A percentile compares a stretch with the other conserved stretches of the same genome.
phyloP scores from a whole-genome alignment of 2,329 filamentous ascomycete species.

The Ophiosphaerella narmari region DNA sequence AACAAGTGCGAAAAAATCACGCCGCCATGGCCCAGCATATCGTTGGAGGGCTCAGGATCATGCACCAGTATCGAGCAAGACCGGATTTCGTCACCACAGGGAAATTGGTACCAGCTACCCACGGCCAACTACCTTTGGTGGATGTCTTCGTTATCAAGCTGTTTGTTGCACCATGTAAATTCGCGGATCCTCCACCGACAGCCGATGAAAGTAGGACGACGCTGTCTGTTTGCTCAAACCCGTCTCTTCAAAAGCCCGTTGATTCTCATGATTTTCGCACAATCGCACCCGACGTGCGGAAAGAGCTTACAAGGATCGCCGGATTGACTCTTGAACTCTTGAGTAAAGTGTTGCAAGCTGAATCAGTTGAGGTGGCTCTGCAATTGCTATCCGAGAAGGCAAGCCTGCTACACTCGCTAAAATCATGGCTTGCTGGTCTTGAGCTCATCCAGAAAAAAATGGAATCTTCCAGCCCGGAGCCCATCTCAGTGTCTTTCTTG shows the following conservation, averaged over 20 bases:
- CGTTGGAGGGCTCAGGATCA: constrained; percentile 51
- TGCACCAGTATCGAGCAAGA: constrained; percentile 49
- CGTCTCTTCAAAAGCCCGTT: constrained; percentile 4
- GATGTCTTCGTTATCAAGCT: constrained; percentile 27
- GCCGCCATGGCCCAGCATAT: constrained; percentile 52
- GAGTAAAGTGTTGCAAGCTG: constrained; percentile 17
- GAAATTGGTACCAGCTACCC: constrained; percentile 39
- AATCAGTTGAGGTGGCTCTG: constrained; percentile 10
- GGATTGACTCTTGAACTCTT: constrained; percentile 17
- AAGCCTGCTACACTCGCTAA: constrained; percentile 14
- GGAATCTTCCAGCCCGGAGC: constrained; percentile 7
- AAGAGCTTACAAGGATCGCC: constrained; percentile 19
- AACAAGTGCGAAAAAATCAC: constrained; percentile 50
- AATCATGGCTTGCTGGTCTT: constrained; percentile 14
- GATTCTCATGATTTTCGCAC: constrained; percentile 14
- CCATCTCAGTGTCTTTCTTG: constrained; percentile 18
- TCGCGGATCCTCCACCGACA: constrained; percentile 15
- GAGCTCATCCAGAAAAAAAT: constrained; percentile 8
- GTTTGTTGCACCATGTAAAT: constrained; percentile 25
- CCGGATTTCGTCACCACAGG: constrained; percentile 35
- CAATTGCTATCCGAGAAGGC: constrained; percentile 18
- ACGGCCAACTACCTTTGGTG: constrained; percentile 45
- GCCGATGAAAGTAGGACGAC: constrained; percentile 3
- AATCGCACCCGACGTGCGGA: constrained; percentile 24
- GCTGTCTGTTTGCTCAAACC: constrained; percentile 5